These are phyloP conservation scores for Manihot esculenta DNA, from an alignment of 441 rosid species.

Conservation along the genomic window DNA sequence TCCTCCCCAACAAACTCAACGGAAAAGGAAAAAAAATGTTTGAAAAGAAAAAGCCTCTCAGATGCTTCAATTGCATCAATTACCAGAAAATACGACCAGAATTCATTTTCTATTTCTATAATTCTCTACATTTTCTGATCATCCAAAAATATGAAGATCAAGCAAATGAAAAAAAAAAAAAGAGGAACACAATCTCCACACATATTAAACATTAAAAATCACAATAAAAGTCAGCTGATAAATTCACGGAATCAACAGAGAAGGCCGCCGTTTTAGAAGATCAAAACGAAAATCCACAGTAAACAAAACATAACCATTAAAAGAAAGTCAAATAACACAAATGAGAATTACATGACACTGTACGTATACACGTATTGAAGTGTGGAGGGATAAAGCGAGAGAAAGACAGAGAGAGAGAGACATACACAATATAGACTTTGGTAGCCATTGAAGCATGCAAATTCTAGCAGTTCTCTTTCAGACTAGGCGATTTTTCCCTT, in stretches of 20 bases:
- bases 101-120: not conserved
- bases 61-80: not conserved
- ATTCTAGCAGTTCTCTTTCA: not conserved
- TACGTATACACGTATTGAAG: not conserved
- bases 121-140: not conserved
- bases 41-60: not conserved
- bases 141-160: not conserved
- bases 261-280: not conserved
- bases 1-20: not conserved
- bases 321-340: not conserved
- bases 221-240: not conserved
- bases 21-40: no score
- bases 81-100: not conserved
- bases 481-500: not conserved
- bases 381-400: not conserved
- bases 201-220: not conserved
- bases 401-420: slow-evolving; percentile 15
- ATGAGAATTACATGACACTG: not conserved
- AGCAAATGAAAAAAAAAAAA: not conserved
- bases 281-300: not conserved
- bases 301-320: not conserved
- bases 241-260: not conserved
- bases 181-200: not conserved
- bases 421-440: slow-evolving; percentile 81
- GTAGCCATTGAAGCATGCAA: slow-evolving; percentile 50